Conservation (phyloP, 2,329 filamentous ascomycete species). For the Pezicula rhizophila region DNA sequence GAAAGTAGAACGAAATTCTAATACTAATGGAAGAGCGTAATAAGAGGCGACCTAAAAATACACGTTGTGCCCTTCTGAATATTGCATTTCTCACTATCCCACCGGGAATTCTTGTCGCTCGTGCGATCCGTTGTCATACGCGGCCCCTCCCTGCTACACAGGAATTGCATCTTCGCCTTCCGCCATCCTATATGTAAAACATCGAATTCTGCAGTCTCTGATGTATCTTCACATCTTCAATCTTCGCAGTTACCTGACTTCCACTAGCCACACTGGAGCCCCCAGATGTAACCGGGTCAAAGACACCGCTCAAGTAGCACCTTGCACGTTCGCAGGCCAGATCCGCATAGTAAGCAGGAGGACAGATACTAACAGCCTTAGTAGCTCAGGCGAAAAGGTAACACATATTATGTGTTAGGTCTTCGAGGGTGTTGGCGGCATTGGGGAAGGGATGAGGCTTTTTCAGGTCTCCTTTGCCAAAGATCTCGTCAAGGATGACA, state of each 20-base stretch:
- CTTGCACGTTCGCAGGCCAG: slow-evolving; percentile 72
- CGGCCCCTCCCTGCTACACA: no score
- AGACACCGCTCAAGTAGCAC: slow-evolving; percentile 59
- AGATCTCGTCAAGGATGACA: slow-evolving; percentile 63
- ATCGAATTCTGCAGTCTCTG: slow-evolving; percentile 27
- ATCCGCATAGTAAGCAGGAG: slow-evolving; percentile 84
- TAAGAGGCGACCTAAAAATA: no score
- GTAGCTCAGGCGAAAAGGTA: slow-evolving; percentile 78
- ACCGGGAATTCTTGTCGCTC: no score
- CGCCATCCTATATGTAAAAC: slow-evolving; percentile 25
- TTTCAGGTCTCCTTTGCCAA: slow-evolving; percentile 32
- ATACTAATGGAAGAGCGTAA: no score
- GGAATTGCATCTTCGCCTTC: no score
- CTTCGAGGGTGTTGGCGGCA: slow-evolving; percentile 61
- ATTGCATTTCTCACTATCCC: no score
- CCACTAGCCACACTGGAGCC: not conserved
- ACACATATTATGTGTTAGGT: slow-evolving; percentile 69
- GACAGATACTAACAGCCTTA: slow-evolving; percentile 77
- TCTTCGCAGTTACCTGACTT: not conserved
- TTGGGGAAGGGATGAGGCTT: slow-evolving; percentile 20
- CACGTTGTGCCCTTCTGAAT: no score
- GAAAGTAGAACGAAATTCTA: no score
- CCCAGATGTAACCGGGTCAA: slow-evolving; percentile 32
- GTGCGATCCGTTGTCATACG: no score
- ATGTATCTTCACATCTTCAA: slow-evolving; percentile 16